Evolutionary conservation across 2,329 filamentous ascomycete species (phyloP).

Genomic region (Huntiella bhutanensis): DNA sequence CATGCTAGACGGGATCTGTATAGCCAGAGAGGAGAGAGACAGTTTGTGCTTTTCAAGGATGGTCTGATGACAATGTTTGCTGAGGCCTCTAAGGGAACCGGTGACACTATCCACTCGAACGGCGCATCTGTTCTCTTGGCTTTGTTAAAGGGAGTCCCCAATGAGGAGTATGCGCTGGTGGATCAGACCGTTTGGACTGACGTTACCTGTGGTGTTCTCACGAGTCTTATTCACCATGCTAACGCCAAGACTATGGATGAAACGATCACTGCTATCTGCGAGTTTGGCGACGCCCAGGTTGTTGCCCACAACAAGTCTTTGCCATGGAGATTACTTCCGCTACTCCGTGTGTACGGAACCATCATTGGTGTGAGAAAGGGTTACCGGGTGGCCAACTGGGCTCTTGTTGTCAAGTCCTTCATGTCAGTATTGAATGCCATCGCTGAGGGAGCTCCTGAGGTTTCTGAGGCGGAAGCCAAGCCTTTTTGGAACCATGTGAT

Average conservation of each 20-base stretch:
- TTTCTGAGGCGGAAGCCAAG: constrained; percentile 20
- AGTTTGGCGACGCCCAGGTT: constrained; percentile 23
- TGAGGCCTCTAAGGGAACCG: constrained; percentile 53
- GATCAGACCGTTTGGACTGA: constrained; percentile 36
- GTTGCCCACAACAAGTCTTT: constrained; percentile 13
- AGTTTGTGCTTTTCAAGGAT: constrained; percentile 55
- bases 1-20: constrained; percentile 54
- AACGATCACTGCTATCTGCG: constrained; percentile 42
- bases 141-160: constrained; percentile 32
- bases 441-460: constrained; percentile 21
- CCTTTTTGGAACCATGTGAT: constrained; percentile 39
- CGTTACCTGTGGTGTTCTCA: constrained; percentile 57
- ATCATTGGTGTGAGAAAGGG: constrained; percentile 68
- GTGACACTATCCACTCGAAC: constrained; percentile 39
- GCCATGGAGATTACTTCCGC: constrained; percentile 20
- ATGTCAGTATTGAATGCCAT: constrained; percentile 31
- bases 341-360: constrained; percentile 44
- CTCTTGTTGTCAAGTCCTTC: constrained; percentile 37
- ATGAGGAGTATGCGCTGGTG: constrained; percentile 29
- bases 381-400: constrained; percentile 55
- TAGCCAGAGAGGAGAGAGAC: constrained; percentile 30
- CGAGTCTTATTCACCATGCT: constrained; percentile 68
- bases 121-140: constrained; percentile 33
- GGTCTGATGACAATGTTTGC: constrained; percentile 85
- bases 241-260: constrained; percentile 53